Evolutionary conservation across 495 filamentous ascomycete genomes (phyloP), one percentile per base, ranked within the genome.

Genomic region (Neurospora sp.): DNA sequence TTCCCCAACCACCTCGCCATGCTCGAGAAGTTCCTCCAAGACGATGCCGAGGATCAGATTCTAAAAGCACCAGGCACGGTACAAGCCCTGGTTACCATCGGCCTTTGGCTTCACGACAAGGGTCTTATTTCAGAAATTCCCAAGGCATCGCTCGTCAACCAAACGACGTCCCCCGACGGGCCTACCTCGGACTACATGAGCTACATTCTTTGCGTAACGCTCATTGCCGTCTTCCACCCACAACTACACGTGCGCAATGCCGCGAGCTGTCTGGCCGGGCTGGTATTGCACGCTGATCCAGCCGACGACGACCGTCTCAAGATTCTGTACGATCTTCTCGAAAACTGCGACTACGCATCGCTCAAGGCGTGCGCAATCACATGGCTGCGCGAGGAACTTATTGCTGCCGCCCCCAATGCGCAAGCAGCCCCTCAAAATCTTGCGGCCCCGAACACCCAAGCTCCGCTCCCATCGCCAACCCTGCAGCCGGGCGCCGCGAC

Each of bases 371-470:
- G 89, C 71, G 94, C 94, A 1, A 87, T 98, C 12, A 87, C 88
- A 35, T 98, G 96, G 92, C 82, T 98, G 4, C 94, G 94, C 78
- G 90, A 94, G 69, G 95, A 97, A 79, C 87, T 95, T 3, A 83
- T 95, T 16, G 81, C 82, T 31, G 83, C 88, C 75, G 53, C 12
- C 16, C 53, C 53, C 35, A 76, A 75, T 10, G 31, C 12, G 72
- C 69, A 22, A 40, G 70, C 22, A 73, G 79, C 40, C 65, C 71
- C 53, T 35, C 53, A 65, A 37, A 65, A 65, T 9, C 53, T 65
- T 18, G 53, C 53, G 61, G 68, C 20, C 16, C 69, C 14, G 20
- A 31, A 18, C 68, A 31, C 18, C 65, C 14, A 39, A 35, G 27
- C 27, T 65, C 53, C 42, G 9, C 44, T 22, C 37, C 59, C 6